Conservation (phyloP, 768 basidiomycete genomes). For the Amanita inopinata region DNA sequence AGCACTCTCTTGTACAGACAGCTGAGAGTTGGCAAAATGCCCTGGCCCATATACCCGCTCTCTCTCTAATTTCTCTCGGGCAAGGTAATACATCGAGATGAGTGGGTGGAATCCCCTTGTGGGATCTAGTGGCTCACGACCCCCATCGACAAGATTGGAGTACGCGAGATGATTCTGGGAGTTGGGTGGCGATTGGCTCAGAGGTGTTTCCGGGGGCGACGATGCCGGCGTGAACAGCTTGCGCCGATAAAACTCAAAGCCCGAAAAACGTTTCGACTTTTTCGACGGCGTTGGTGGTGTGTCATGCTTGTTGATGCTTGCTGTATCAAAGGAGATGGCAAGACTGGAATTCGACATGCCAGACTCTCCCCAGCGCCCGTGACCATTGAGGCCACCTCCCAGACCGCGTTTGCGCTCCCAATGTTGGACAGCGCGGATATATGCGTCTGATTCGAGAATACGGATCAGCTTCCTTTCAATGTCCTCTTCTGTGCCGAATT, state of each 20-base stretch:
- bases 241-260: constrained; percentile 87
- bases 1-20: constrained; percentile 38
- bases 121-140: constrained; percentile 61
- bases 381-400: constrained; percentile 22
- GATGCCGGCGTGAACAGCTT: constrained; percentile 72
- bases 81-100: constrained; percentile 93
- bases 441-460: constrained; percentile 71
- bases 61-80: constrained; percentile 90
- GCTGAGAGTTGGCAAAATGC: constrained; percentile 87
- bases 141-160: constrained; percentile 33
- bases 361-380: constrained; percentile 41
- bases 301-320: constrained; percentile 31
- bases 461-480: constrained; percentile 66
- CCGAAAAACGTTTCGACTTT: constrained; percentile 84
- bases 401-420: constrained; percentile 67
- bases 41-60: constrained; percentile 91
- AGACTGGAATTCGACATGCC: constrained; percentile 57
- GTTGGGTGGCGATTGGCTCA: constrained; percentile 45
- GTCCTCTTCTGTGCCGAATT: constrained; percentile 85
- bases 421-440: constrained; percentile 57
- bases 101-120: constrained; percentile 91
- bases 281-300: constrained; percentile 35
- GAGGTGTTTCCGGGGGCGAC: constrained; percentile 31
- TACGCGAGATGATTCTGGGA: constrained; percentile 48
- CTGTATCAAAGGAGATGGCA: constrained; percentile 52